Evolutionary conservation across 306 rosid genomes (phyloP).

Genomic region (Pterocarpus santalinus): DNA sequence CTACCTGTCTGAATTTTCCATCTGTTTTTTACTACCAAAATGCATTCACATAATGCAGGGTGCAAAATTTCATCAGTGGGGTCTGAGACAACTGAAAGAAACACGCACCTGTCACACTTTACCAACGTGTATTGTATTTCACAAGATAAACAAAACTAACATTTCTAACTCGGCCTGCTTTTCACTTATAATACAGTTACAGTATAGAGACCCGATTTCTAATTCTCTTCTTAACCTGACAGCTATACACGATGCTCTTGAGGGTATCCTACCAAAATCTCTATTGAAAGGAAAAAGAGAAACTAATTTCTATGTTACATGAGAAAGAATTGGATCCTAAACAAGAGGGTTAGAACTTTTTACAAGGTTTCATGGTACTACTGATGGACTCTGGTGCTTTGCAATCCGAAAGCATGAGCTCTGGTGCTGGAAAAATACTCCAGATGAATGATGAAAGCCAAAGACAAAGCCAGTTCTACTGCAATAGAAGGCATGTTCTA

Average conservation of each 20-base stretch:
- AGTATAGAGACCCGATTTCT: constrained; percentile 60
- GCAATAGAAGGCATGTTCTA: constrained; percentile 46
- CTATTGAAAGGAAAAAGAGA: constrained; percentile 38
- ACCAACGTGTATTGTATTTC: constrained; percentile 36
- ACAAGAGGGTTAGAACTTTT: constrained; percentile 71
- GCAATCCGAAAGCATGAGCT: constrained; percentile 60
- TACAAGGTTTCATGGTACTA: constrained; percentile 68
- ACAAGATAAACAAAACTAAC: constrained; percentile 42
- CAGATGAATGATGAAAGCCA: constrained; percentile 55
- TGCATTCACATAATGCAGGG: constrained; percentile 15
- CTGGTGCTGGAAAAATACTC: constrained; percentile 51
- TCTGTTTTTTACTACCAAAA: constrained; percentile 32
- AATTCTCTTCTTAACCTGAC: constrained; percentile 67
- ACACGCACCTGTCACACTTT: constrained; percentile 47
- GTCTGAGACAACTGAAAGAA: constrained; percentile 16
- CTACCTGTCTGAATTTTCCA: constrained; percentile 14
- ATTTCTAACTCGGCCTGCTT: constrained; percentile 58
- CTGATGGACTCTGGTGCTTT: constrained; percentile 55
- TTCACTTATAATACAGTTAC: constrained; percentile 66
- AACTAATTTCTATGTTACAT: constrained; percentile 69
- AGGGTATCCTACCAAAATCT: constrained; percentile 66
- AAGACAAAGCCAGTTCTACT: constrained; percentile 51
- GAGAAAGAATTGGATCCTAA: constrained; percentile 73
- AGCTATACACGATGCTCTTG: constrained; percentile 64
- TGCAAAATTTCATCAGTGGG: constrained; percentile 1